These are phyloP conservation scores for Saccharomycopsis hybrid DNA, from an alignment of 1,139 yeast genomes.

Conservation along the genomic window DNA sequence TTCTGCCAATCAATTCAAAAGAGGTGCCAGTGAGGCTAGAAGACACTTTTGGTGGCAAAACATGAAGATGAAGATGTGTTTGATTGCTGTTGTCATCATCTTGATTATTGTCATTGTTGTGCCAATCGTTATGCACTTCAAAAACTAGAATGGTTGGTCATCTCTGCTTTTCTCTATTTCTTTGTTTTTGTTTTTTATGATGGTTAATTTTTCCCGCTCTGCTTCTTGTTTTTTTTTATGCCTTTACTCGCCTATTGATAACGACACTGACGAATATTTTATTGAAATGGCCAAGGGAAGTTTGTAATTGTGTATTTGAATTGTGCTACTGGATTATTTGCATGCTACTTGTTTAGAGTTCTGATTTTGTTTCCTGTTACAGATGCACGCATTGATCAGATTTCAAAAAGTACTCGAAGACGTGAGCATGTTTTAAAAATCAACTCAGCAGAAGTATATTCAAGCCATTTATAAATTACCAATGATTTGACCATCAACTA, in stretches of 20 bases:
- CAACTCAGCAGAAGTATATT: too few relatives aligned
- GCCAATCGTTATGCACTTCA: constrained; percentile 85
- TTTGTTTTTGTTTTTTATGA: not conserved
- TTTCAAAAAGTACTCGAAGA: too few relatives aligned
- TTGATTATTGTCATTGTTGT: constrained; percentile 84
- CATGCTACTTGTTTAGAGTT: too few relatives aligned
- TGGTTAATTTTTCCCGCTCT: not conserved
- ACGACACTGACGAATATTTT: not conserved
- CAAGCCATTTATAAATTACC: too few relatives aligned
- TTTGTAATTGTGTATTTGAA: too few relatives aligned
- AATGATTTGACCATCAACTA: too few relatives aligned
- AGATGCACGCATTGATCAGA: too few relatives aligned
- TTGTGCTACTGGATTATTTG: too few relatives aligned
- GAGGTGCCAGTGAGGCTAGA: constrained; percentile 96
- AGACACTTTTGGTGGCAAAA: constrained; percentile 99
- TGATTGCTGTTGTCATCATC: constrained; percentile 73
- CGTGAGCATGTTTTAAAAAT: too few relatives aligned
- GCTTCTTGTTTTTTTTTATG: not conserved
- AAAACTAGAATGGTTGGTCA: not conserved
- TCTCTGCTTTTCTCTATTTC: not conserved
- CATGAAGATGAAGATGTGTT: constrained; percentile 91
- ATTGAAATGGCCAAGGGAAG: too few relatives aligned
- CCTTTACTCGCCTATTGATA: too few relatives aligned
- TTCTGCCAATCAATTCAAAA: constrained; percentile 91
- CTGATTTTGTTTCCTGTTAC: too few relatives aligned